Evolutionary conservation across 306 rosid species (phyloP).

Genomic region (Vigna unguiculata): DNA sequence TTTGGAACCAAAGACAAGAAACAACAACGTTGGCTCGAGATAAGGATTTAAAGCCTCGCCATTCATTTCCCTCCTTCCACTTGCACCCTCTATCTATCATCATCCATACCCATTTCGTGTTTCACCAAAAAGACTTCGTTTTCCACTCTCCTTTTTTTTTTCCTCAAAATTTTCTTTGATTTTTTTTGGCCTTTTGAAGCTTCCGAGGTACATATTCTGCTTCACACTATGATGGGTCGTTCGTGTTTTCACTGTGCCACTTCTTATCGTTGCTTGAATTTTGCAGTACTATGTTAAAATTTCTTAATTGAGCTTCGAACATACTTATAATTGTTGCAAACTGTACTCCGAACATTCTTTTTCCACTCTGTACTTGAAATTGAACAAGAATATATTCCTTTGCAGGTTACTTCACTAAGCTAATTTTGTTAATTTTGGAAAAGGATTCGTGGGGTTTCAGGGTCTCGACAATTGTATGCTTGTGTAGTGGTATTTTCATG

Average conservation of each 20-base stretch:
- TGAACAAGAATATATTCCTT: constrained; percentile 31
- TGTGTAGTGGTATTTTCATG: neutral
- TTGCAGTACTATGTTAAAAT: constrained; percentile 25
- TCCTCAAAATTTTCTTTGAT: constrained; percentile 16
- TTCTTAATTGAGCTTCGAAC: constrained; percentile 37
- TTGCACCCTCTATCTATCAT: constrained; percentile 46
- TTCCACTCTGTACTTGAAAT: constrained; percentile 36
- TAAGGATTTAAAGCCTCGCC: constrained; percentile 92
- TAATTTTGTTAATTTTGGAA: constrained; percentile 27
- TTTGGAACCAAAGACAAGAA: constrained; percentile 24
- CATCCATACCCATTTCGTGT: constrained; percentile 44
- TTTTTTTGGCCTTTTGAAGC: constrained; percentile 43
- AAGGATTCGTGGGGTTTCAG: constrained; percentile 19
- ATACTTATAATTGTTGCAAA: constrained; percentile 6
- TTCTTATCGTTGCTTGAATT: constrained; percentile 27
- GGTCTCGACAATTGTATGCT: constrained; percentile 20
- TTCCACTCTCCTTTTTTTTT: neutral
- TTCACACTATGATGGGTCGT: constrained; percentile 42
- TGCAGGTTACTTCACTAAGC: constrained; percentile 22
- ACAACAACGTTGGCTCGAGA: constrained; percentile 50
- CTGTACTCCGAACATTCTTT: neutral
- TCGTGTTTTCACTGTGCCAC: constrained; percentile 29
- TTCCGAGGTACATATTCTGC: constrained; percentile 53
- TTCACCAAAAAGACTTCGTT: constrained; percentile 40
- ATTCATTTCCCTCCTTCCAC: constrained; percentile 72